Evolutionary conservation across 352 stramenopile genomes (phyloP).

Genomic region (Pythium apleroticum): DNA sequence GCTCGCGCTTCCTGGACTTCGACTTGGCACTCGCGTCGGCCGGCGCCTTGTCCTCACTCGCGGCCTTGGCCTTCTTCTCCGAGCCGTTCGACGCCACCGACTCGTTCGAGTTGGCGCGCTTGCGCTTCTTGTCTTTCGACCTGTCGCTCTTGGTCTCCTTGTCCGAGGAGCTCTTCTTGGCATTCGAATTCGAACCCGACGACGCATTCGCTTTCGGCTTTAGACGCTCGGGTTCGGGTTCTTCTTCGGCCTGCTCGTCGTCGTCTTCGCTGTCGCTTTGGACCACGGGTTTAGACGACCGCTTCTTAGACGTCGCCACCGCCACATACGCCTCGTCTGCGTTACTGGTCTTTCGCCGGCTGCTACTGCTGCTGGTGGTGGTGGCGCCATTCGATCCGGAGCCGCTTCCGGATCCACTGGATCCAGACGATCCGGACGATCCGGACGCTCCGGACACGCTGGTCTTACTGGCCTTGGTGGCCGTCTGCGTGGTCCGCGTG

Average conservation of each 20-base stretch:
- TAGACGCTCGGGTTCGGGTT: conserved; percentile 7
- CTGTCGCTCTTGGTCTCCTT: conserved; percentile 13
- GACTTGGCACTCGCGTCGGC: conserved; percentile 12
- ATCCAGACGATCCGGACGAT: conserved; percentile 18
- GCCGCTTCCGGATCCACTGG: conserved; percentile 6
- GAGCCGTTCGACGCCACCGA: conserved; percentile 16
- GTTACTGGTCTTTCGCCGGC: conserved; percentile 13
- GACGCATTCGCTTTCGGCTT: conserved; percentile 14
- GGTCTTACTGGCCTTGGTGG: conserved; percentile 38
- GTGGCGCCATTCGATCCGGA: conserved; percentile 26
- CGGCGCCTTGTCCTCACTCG: background rate
- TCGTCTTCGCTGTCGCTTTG: conserved; percentile 31
- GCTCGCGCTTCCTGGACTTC: conserved; percentile 25
- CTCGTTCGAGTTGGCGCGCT: conserved; percentile 22
- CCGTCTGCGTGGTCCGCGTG: conserved; percentile 35
- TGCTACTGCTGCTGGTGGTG: conserved; percentile 14
- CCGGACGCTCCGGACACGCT: background rate
- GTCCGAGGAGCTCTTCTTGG: conserved; percentile 1
- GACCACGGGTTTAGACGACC: conserved; percentile 30
- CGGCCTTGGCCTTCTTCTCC: conserved; percentile 17
- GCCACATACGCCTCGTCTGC: conserved; percentile 10
- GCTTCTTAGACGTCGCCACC: conserved; percentile 27
- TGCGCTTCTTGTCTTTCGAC: conserved; percentile 23
- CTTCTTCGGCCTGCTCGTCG: conserved; percentile 10
- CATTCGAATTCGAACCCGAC: conserved; percentile 10